phyloP scores from a whole-genome alignment of 257 asterid genomes.

The Striga asiatica region DNA sequence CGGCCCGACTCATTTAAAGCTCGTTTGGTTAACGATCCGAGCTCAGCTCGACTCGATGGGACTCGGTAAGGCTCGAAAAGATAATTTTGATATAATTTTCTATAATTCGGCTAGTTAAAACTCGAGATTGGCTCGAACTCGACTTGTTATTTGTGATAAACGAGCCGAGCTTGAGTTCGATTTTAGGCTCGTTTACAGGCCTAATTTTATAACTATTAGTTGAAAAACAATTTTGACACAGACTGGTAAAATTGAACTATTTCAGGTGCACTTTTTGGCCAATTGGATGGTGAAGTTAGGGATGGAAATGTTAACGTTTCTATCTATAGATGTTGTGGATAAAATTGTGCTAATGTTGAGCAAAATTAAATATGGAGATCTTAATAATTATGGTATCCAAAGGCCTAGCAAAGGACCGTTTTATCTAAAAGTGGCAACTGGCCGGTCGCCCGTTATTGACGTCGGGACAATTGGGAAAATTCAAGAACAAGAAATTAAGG shows the following conservation, averaged over 20 bases:
- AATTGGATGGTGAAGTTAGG: constrained; percentile 30
- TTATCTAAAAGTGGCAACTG: constrained; percentile 18
- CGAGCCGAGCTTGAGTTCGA: too few species aligned
- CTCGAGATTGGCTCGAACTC: too few species aligned
- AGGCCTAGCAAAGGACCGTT: constrained; percentile 48
- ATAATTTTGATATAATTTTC: too few species aligned
- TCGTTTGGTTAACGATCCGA: too few species aligned
- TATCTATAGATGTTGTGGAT: constrained; percentile 25
- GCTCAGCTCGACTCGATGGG: too few species aligned
- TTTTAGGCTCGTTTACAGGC: too few species aligned
- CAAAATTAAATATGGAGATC: constrained; percentile 20
- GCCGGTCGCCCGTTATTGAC: constrained; percentile 47
- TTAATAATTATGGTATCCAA: constrained; percentile 26
- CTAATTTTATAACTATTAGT: too few species aligned
- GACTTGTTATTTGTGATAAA: too few species aligned
- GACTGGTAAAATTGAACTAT: background rate
- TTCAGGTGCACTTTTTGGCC: constrained; percentile 36
- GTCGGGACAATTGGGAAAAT: constrained; percentile 44
- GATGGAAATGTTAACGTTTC: constrained; percentile 22
- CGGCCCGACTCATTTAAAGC: too few species aligned
- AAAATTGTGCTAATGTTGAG: constrained; percentile 5
- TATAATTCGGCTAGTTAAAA: too few species aligned
- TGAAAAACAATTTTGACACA: too few species aligned
- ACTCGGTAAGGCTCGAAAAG: too few species aligned
- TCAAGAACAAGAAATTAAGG: constrained; percentile 23